Evolutionary conservation across 257 asterid species (phyloP).

Genomic region (Gentiana macrophylla): DNA sequence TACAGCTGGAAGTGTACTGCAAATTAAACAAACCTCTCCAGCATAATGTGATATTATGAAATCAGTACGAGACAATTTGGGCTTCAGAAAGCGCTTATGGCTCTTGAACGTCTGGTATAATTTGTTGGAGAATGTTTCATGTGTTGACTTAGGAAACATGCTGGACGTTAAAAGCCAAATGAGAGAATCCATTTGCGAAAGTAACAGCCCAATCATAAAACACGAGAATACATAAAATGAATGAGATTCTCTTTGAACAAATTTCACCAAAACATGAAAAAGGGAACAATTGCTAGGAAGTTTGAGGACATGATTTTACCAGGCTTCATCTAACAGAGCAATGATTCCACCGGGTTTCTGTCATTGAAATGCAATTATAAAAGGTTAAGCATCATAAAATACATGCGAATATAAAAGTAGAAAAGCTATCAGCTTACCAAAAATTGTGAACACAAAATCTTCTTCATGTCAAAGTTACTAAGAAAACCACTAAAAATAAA

Average conservation of each 20-base stretch:
- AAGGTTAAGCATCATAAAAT: too few species aligned
- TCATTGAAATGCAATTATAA: conserved; percentile 16
- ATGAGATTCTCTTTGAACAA: neutral
- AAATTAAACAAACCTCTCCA: conserved; percentile 69
- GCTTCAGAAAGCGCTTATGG: conserved; percentile 90
- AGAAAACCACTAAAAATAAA: too few species aligned
- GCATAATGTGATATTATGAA: conserved; percentile 87
- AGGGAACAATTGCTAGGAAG: conserved; percentile 7
- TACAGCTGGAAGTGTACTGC: conserved; percentile 5
- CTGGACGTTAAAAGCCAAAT: conserved; percentile 39
- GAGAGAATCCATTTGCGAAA: conserved; percentile 3
- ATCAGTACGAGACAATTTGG: conserved; percentile 93
- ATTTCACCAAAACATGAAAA: conserved; percentile 6
- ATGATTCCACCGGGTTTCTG: conserved; percentile 99
- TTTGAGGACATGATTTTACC: conserved; percentile 33
- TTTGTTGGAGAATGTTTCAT: conserved; percentile 90
- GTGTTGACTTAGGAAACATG: conserved; percentile 98
- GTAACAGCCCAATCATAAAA: too few species aligned
- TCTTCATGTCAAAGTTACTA: neutral
- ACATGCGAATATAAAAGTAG: neutral
- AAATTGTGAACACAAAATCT: neutral
- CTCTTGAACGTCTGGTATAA: conserved; percentile 88
- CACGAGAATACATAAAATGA: neutral
- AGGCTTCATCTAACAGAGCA: conserved; percentile 97
- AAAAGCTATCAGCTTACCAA: too few species aligned